Evolutionary conservation across 805 yeast species (phyloP), one percentile per base, ranked within the genome.

Genomic region (Wickerhamiella allomyrinae): DNA sequence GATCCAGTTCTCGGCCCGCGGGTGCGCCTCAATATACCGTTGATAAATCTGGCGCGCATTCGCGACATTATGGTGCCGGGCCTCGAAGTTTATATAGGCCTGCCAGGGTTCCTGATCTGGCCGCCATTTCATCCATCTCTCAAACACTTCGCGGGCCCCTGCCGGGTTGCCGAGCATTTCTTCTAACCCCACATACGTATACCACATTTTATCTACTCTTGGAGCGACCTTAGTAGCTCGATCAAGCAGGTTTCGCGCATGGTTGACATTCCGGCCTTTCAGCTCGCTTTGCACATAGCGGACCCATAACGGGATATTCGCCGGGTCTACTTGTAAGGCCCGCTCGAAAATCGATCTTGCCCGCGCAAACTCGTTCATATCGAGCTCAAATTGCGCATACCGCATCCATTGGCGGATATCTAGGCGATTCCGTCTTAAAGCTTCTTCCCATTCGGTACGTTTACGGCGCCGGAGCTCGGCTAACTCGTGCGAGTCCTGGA

Each of bases 321-420:
- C 73, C 13, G 74, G 71, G 52, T 84, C 80, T 7, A 83, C 84
- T 41, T 76, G 79, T 24, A 89, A 57, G 0, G 94, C 93, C 40
- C 97, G 67, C 58, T 89, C 98, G 61, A 80, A 81, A 5, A 91
- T 68, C 0, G 95, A 82, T 42, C 97, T 66, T 0, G 94, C 94
- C 19, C 96, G 66, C 15, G 73, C 67, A 46, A 73, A 68, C 54
- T 89, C 94, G 46, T 76, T 79, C 51, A 83, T 89, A 5, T 79
- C 80, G 3, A 77, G 58, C 59, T 89, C 98, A 73, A 86, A 84
- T 45, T 71, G 73, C 0, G 95, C 97, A 58, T 89, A 91, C 43
- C 95, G 67, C 57, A 84, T 69, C 95, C 97, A 91, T 57, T 86
- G 94, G 2, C 84, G 79, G 53, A 73, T 68, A 54, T 85, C 86